These are phyloP conservation scores for Leccinum variabile DNA, from an alignment of 1,284 basidiomycete genomes.

Conservation along the genomic window DNA sequence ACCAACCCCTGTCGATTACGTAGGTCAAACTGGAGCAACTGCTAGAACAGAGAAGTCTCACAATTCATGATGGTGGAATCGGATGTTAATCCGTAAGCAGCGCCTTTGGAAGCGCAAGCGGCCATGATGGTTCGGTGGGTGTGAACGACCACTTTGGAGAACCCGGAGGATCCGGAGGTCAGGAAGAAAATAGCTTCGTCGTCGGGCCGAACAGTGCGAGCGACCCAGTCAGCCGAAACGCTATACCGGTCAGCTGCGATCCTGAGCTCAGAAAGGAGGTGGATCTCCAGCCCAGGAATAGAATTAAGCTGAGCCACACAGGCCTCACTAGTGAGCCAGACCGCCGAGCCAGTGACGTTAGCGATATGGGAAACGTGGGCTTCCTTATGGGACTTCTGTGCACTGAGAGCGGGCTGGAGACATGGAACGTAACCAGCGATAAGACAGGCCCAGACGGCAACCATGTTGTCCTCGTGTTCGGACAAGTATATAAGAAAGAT, in stretches of 20 bases:
- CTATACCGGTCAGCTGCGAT: conserved; percentile 14
- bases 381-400: conserved; percentile 30
- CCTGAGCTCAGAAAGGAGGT: conserved; percentile 26
- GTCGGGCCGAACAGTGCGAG: conserved; percentile 18
- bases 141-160: conserved; percentile 38
- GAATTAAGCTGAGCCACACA: conserved; percentile 27
- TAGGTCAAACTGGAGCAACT: not conserved
- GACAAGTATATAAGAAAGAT: conserved; percentile 28
- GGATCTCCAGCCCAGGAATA: conserved; percentile 26
- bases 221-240: conserved; percentile 17
- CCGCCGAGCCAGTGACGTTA: conserved; percentile 21
- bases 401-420: conserved; percentile 30
- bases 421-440: conserved; percentile 31
- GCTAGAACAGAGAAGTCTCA: conserved; percentile 7
- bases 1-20: conserved; percentile 31
- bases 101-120: conserved; percentile 27
- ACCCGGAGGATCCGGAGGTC: conserved; percentile 39
- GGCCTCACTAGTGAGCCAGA: conserved; percentile 27
- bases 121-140: conserved; percentile 33
- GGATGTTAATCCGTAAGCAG: conserved; percentile 25
- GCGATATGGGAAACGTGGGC: conserved; percentile 26
- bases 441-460: conserved; percentile 30
- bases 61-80: conserved; percentile 29
- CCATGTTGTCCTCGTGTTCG: conserved; percentile 33
- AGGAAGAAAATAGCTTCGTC: conserved; percentile 33